Evolutionary conservation across 345 rosid species (phyloP), one percentile per base, ranked within the genome.

Genomic region (Euclidium syriacum): DNA sequence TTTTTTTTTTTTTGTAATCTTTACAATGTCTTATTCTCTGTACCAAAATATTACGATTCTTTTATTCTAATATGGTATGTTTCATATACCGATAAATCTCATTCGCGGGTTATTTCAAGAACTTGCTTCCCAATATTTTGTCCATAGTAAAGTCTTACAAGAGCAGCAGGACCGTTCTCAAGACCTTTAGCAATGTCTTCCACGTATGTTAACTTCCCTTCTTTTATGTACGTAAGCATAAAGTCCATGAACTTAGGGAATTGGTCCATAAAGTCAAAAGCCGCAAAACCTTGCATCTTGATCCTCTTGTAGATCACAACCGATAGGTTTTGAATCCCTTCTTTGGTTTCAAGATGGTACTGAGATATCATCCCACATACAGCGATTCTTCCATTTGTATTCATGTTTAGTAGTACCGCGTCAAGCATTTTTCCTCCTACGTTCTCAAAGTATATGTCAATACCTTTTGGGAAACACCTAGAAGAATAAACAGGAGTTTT

Each of bases 401-500:
- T 77, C 81, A 79, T 65, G 78, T 79, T 81, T 0, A 67, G 8
- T 7, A 81, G 77, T 15, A 77, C 86, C 0, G 78, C 73, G 20
- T 81, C 86, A 14, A 83, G 71, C 66, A 78, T 76, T 64, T 76
- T 78, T 0, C 83, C 86, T 19, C 83, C 80, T 6, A 81, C 83
- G 48, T 79, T 81, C 6, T 81, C 85, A 14, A 78, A 79, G 74
- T 81, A 78, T 22, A 81, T 72, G 36, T 78, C 85, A 16, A 78
- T 78, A 7, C 82, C 85, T 30, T 77, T 72, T 1, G 83, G 83
- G 41, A 82, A 75, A 62, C 56, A 75, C 58, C 77, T 78, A n/a
- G n/a, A n/a, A n/a, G n/a, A n/a, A n/a, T n/a, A n/a, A n/a, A n/a
- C n/a, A 34, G 11, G 4, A 34, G 18, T 42, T 25, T 6, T 10